These are phyloP conservation scores for Colletotrichum caudatum DNA, from an alignment of 2,329 filamentous ascomycete genomes.

Conservation along the genomic window DNA sequence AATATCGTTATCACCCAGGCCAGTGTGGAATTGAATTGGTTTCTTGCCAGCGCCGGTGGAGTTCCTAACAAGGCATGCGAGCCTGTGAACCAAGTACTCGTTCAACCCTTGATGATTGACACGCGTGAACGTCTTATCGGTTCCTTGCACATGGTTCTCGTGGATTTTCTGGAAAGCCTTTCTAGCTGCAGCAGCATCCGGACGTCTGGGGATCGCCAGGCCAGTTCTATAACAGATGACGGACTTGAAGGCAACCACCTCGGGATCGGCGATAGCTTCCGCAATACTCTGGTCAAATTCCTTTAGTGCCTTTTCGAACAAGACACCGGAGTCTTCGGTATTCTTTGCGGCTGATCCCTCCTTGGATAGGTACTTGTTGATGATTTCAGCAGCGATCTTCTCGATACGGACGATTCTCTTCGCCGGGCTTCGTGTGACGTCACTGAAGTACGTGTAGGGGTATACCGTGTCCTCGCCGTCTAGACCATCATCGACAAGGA, in stretches of 20 bases:
- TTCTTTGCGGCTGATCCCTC: conserved; percentile 41
- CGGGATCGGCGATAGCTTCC: conserved; percentile 69
- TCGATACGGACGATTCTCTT: conserved; percentile 85
- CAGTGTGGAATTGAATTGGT: conserved; percentile 86
- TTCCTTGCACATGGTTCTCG: conserved; percentile 42
- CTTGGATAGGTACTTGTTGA: conserved; percentile 59
- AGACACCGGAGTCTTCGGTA: conserved; percentile 45
- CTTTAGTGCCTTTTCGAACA: conserved; percentile 53
- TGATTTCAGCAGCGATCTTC: conserved; percentile 73
- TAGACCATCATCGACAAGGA: conserved; percentile 84
- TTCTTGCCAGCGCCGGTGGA: conserved; percentile 65
- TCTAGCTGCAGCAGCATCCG: conserved; percentile 57
- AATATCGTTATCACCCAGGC: conserved; percentile 84
- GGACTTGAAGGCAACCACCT: conserved; percentile 85
- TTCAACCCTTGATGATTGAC: conserved; percentile 76
- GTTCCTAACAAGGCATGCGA: conserved; percentile 69
- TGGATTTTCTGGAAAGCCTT: conserved; percentile 56
- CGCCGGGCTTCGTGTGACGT: conserved; percentile 72
- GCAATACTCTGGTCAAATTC: conserved; percentile 60
- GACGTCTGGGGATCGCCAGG: conserved; percentile 66
- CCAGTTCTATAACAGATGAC: conserved; percentile 86
- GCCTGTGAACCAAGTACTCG: conserved; percentile 74
- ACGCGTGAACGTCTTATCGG: conserved; percentile 57
- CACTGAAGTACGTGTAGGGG: conserved; percentile 73
- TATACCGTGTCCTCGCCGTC: conserved; percentile 64